phyloP scores from a whole-genome alignment of 257 asterid genomes.

The Fraxinus anomala region DNA sequence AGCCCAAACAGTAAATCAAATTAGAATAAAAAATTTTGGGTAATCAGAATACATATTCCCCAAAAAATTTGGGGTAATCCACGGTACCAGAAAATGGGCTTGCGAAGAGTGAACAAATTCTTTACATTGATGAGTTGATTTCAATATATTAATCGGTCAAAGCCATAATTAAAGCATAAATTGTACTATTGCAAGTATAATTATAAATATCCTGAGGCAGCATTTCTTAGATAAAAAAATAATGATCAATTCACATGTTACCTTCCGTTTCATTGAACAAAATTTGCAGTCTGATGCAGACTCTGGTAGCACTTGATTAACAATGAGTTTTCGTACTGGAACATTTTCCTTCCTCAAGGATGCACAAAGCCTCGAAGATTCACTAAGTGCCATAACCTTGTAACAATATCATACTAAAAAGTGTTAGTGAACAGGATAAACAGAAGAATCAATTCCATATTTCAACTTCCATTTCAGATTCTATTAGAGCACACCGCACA shows the following conservation, averaged over 20 bases:
- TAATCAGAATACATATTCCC: background rate
- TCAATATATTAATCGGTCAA: background rate
- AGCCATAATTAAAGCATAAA: background rate
- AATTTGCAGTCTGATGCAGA: conserved; percentile 75
- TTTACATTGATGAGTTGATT: background rate
- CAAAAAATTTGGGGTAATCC: background rate
- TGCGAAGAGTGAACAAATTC: background rate
- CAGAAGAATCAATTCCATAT: background rate
- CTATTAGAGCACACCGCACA: background rate
- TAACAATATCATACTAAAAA: conserved; percentile 22
- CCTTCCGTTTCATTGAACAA: conserved; percentile 70
- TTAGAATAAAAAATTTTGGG: too few relatives aligned
- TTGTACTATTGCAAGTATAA: background rate
- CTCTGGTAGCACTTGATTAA: conserved; percentile 66
- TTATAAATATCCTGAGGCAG: background rate
- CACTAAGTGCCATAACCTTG: conserved; percentile 77
- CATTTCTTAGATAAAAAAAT: background rate
- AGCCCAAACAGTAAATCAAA: background rate
- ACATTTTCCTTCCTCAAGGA: conserved; percentile 67
- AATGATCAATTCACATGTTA: conserved; percentile 30
- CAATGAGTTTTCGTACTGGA: conserved; percentile 66
- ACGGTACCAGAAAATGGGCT: background rate
- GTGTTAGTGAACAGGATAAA: background rate
- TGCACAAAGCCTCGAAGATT: conserved; percentile 69
- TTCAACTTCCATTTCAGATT: background rate